Percentiles rank a stretch among this genome's conserved stretches.
Evolutionary conservation across 2,329 filamentous ascomycete species (phyloP).

Genomic region (Aspergillus melleus): DNA sequence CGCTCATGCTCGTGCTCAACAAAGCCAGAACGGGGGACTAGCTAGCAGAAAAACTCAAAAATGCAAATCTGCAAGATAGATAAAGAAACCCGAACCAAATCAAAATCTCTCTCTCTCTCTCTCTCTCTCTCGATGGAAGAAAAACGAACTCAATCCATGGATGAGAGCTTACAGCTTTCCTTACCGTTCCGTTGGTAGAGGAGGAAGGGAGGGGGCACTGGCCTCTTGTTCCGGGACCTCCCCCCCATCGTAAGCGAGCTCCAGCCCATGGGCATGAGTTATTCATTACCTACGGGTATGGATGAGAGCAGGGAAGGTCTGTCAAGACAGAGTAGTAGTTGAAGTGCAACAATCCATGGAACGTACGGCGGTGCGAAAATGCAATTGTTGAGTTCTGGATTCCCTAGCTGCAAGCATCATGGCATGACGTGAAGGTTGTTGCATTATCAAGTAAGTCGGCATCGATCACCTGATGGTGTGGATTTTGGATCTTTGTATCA

Average conservation of each 20-base stretch:
- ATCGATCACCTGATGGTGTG: not conserved
- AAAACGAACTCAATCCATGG: conserved; percentile 6
- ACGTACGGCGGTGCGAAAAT: not conserved
- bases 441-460: not conserved
- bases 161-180: conserved; percentile 3
- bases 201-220: not conserved
- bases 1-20: no score
- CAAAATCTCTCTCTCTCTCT: not conserved
- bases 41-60: not conserved
- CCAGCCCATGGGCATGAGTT: no score
- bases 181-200: not conserved
- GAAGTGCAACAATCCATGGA: not conserved
- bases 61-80: not conserved
- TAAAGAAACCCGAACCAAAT: not conserved
- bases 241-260: not conserved
- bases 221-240: conserved; percentile 5
- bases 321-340: no score
- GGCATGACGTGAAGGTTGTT: not conserved
- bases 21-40: no score
- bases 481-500: not conserved
- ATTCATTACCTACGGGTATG: no score
- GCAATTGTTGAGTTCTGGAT: not conserved
- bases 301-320: no score
- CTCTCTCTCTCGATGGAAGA: no score
- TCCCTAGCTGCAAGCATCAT: not conserved